Evolutionary conservation across 371 early-diverging fungal genomes (phyloP), one percentile per base, ranked within the genome.

Genomic region (Sporodiniella umbellata): DNA sequence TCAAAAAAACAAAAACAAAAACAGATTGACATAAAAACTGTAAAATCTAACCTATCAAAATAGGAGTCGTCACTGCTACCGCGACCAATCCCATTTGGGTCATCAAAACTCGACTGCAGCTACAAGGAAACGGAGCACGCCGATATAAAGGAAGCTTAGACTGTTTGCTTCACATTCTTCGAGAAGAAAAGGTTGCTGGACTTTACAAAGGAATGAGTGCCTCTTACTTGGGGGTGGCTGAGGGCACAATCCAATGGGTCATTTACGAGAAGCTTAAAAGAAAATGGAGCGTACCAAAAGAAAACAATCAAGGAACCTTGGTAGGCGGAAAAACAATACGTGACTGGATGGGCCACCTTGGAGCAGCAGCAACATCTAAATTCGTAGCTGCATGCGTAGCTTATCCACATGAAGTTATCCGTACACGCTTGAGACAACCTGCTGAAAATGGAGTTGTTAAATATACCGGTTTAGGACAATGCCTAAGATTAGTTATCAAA

Each of bases 21-120:
- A 22, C 8, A 35, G 25, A n/a, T n/a, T n/a, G n/a, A n/a, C n/a
- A n/a, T n/a, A n/a, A 37, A 48, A 10, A 48, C 17, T 19, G 21
- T 30, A 12, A 40, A 42, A 30, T 3, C 3, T 35, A 14, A 35
- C 26, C 15, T 8, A 21, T 25, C 24, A 12, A 21, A 40, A 28
- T 7, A 75, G 77, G 80, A 17, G 68, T 88, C 31, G 75, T 87
- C 7, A 91, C 92, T 2, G 84, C 93, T 0, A 83, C 89, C 0
- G 69, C 71, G 10, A 95, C 97, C 8, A 96, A 94, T 62, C 98
- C 98, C 0, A 95, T 98, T 6, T 98, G 98, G 98, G 81, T 96
- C 43, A 84, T 96, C 42, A 96, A 95, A 61, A 98, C 97, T 0
- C 71, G 98, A 48, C 87, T 98, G 81, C 97, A 96, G 66, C 73